Conservation (phyloP, 257 asterid genomes). For the Solanum sejunctum region DNA sequence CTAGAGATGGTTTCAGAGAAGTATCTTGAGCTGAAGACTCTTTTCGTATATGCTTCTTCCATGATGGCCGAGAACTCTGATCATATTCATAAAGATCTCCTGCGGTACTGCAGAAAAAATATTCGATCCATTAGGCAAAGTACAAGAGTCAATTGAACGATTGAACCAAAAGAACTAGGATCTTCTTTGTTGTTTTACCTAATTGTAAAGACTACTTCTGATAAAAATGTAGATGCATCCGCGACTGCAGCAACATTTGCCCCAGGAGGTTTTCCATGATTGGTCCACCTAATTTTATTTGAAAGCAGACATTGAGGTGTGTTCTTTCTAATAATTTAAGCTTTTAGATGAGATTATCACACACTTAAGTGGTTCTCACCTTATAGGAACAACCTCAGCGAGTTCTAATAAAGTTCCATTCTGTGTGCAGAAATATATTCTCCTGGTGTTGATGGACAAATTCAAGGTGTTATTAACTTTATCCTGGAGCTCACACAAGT, state of each 20-base stretch:
- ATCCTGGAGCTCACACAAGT: neutral
- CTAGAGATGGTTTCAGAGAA: constrained; percentile 31
- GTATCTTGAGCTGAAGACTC: constrained; percentile 26
- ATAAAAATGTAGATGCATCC: constrained; percentile 37
- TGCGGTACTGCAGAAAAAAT: constrained; percentile 33
- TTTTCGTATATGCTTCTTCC: constrained; percentile 73
- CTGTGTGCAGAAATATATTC: constrained; percentile 53
- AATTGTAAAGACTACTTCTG: constrained; percentile 42
- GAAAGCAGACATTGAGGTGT: neutral
- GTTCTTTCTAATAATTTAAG: neutral
- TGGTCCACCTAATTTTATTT: constrained; percentile 42
- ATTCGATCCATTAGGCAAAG: constrained; percentile 4
- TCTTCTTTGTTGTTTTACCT: constrained; percentile 30
- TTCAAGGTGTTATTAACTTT: constrained; percentile 16
- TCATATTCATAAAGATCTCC: constrained; percentile 91
- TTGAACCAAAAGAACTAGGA: neutral
- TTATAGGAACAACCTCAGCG: constrained; percentile 38
- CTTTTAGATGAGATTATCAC: neutral
- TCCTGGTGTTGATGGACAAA: constrained; percentile 37
- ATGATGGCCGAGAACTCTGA: constrained; percentile 51
- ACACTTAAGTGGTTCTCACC: constrained; percentile 25
- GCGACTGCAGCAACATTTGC: constrained; percentile 56
- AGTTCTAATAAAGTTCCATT: constrained; percentile 51
- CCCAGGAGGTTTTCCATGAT: constrained; percentile 77
- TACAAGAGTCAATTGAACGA: neutral